Evolutionary conservation across 1,139 yeast genomes (phyloP).

Genomic region (Trichomonascaceae sp.): DNA sequence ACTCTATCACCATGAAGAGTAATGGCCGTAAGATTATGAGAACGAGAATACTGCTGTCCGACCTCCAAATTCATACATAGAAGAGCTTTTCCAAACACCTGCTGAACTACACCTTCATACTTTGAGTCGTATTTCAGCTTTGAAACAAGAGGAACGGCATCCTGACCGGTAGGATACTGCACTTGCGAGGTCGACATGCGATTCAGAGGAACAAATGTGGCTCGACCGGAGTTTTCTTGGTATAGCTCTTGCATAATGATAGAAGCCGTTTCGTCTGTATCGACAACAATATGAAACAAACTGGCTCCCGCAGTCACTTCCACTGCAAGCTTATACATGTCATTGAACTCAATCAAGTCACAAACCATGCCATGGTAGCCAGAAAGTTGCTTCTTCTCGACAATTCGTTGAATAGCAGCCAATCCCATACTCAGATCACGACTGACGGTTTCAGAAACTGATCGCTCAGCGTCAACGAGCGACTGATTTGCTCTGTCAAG

Average conservation of each 20-base stretch:
- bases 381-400: constrained; percentile 43
- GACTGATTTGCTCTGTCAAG: constrained; percentile 46
- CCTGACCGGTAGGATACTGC: constrained; percentile 49
- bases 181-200: constrained; percentile 44
- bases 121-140: constrained; percentile 56
- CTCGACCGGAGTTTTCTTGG: constrained; percentile 71
- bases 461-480: constrained; percentile 44
- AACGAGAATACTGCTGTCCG: constrained; percentile 65
- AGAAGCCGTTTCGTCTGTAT: constrained; percentile 78
- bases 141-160: constrained; percentile 62
- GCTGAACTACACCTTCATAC: constrained; percentile 58
- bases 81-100: constrained; percentile 74
- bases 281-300: constrained; percentile 84
- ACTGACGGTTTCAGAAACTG: constrained; percentile 50
- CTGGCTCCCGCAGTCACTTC: constrained; percentile 88
- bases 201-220: constrained; percentile 85
- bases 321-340: constrained; percentile 76
- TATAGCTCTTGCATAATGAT: constrained; percentile 68
- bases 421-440: constrained; percentile 65
- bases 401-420: constrained; percentile 56
- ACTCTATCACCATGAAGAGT: constrained; percentile 91
- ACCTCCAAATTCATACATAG: constrained; percentile 65
- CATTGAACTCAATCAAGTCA: constrained; percentile 72
- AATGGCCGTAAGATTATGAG: constrained; percentile 62
- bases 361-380: constrained; percentile 82